A percentile compares a stretch with the other conserved stretches of the same genome.
These are phyloP conservation scores for Geotrichum australiense DNA, from an alignment of 1,139 yeast species.

Conservation along the genomic window DNA sequence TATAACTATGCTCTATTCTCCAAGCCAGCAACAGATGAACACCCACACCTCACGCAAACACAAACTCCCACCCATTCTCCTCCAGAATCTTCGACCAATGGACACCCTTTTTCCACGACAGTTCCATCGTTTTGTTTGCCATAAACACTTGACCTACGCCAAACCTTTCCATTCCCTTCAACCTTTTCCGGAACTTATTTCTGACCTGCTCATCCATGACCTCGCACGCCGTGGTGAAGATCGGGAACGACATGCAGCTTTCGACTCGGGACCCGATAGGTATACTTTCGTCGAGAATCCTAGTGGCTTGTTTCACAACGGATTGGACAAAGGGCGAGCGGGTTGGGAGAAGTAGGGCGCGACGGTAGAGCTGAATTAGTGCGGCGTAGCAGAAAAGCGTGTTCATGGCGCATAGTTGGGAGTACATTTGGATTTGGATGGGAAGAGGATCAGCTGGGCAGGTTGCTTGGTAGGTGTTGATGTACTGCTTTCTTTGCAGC, in stretches of 20 bases:
- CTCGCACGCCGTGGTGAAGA: slow-evolving; percentile 52
- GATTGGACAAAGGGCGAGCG: slow-evolving; percentile 42
- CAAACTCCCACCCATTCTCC: slow-evolving; percentile 27
- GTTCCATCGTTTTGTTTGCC: slow-evolving; percentile 41
- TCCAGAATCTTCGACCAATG: slow-evolving; percentile 31
- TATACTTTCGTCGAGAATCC: slow-evolving; percentile 36
- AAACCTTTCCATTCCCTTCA: slow-evolving; percentile 37
- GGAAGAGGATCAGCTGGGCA: slow-evolving; percentile 8
- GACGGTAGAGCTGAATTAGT: slow-evolving; percentile 44
- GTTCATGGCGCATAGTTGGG: slow-evolving; percentile 44
- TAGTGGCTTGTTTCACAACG: slow-evolving; percentile 39
- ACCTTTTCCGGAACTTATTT: slow-evolving; percentile 36
- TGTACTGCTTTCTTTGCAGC: slow-evolving; percentile 20
- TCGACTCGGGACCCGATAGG: slow-evolving; percentile 44
- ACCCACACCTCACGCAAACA: slow-evolving; percentile 27
- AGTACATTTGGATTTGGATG: slow-evolving; percentile 27
- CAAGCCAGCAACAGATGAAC: too few species aligned
- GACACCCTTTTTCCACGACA: slow-evolving; percentile 40
- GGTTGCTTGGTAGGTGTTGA: slow-evolving; percentile 14
- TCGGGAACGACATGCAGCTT: slow-evolving; percentile 46
- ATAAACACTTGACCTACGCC: slow-evolving; percentile 44
- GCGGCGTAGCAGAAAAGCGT: slow-evolving; percentile 46
- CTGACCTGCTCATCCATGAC: slow-evolving; percentile 35
- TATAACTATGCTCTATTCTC: too few species aligned
- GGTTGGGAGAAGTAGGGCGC: slow-evolving; percentile 43